These are phyloP conservation scores for Clavispora vitiphila DNA, from an alignment of 805 yeast species.

Conservation along the genomic window DNA sequence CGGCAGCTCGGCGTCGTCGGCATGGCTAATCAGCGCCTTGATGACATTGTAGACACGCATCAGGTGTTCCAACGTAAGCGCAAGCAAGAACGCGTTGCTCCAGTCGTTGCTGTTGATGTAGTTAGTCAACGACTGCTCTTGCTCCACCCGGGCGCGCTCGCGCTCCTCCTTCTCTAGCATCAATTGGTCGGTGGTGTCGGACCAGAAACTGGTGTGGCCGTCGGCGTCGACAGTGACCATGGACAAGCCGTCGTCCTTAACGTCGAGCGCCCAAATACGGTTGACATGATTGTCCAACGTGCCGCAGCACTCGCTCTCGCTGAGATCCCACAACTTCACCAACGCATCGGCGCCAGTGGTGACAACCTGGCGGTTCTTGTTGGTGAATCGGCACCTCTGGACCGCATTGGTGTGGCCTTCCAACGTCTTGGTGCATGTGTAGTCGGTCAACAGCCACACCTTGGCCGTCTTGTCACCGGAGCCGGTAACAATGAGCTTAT, in stretches of 20 bases:
- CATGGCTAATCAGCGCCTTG: conserved; percentile 51
- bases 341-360: conserved; percentile 94
- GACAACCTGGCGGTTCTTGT: conserved; percentile 61
- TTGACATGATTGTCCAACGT: conserved; percentile 90
- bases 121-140: conserved; percentile 83
- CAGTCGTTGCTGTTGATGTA: conserved; percentile 69
- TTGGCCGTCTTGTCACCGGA: conserved; percentile 90
- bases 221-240: conserved; percentile 92
- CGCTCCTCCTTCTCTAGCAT: conserved; percentile 44
- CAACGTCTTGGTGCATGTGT: conserved; percentile 70
- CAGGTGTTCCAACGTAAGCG: conserved; percentile 85
- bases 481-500: conserved; percentile 72
- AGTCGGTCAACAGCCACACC: conserved; percentile 82
- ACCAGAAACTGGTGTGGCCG: conserved; percentile 86
- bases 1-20: conserved; percentile 43
- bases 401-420: conserved; percentile 95
- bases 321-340: conserved; percentile 82
- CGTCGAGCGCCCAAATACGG: conserved; percentile 87
- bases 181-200: conserved; percentile 77
- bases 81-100: conserved; percentile 83
- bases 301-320: conserved; percentile 61
- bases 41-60: conserved; percentile 79
- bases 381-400: conserved; percentile 70
- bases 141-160: conserved; percentile 62
- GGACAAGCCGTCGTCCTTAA: conserved; percentile 58